Evolutionary conservation across 768 basidiomycete species (phyloP), one percentile per base, ranked within the genome.

Genomic region (Thelephora ganbajun): DNA sequence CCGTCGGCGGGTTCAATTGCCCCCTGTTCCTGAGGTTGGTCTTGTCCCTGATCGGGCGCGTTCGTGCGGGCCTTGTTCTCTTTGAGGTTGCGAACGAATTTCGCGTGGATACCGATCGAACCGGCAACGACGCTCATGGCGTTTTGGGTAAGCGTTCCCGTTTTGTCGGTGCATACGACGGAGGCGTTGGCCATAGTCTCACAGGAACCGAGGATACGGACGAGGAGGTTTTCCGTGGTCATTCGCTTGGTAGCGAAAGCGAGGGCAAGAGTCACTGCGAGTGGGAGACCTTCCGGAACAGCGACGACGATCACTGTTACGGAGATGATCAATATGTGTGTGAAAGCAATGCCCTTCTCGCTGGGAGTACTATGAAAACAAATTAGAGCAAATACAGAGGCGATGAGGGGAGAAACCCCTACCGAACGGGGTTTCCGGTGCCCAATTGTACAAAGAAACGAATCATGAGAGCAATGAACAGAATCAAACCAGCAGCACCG

Each of bases 101-200:
- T 98, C 58, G 82, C 89, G 56, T 93, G 83, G 44, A 98, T 78
- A 20, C 96, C 96, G 44, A 98, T 69, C 11, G 91, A 92, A 35
- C 93, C 93, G 18, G 94, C 93, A 45, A 99, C 96, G 53, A 98
- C 88, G 9, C 83, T 79, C 96, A 99, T 99, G 54, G 68, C 68
- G 66, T 98, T 98, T 59, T 89, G 83, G 0, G 96, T 99, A 19
- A 99, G 80, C 7, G 94, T 97, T 34, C 94, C 94, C 1, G 92
- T 94, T 68, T 94, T 93, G 71, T 93, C 91, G 12, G 91, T 93
- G 65, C 90, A 92, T 3, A 97, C 77, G 50, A 97, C 92, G 18
- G 86, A 93, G 4, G 94, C 88, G 56, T 97, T 97, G 18, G 88
- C 94, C 94, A 98, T 98, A 0, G 91, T 98, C 67, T 99, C 96